Evolutionary conservation across 768 basidiomycete species (phyloP), one percentile per base, ranked within the genome.

Genomic region (Amanita polypyramis): DNA sequence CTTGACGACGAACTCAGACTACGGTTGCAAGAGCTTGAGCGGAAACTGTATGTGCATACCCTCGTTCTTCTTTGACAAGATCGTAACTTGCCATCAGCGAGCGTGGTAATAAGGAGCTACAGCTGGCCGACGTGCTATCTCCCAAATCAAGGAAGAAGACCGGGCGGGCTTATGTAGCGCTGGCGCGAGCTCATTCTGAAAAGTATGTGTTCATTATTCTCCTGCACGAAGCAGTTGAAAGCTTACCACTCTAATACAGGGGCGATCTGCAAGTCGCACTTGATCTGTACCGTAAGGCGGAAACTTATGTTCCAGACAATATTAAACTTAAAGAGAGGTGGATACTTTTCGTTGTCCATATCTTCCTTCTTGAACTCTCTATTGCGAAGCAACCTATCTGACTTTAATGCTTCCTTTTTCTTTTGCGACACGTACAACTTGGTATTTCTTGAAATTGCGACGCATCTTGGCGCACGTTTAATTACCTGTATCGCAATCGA

Each of bases 271-370:
- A 82, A 56, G 75, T 79, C 1, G 88, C 89, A 2, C 72, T 92
- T 33, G 83, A 87, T 47, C 74, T 91, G 12, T 92, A 90, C 60
- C 79, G 80, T 58, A 85, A 85, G 56, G 88, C 87, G 15, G 82
- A 83, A 61, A 72, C 73, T 4, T 90, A 89, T 54, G 85, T 89
- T 41, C 88, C 89, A n/a, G 83, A 88, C 50, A 91, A 92, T 58
- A 62, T 77, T 64, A 90, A 87, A 62, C 73, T 92, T 42, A 79
- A 81, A 75, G 85, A 86, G 73, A 85, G 89, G 89, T 90, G 74
- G 76, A 80, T 80, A 72, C 73, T 77, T 70, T 82, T 80, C 63
- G 65, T 82, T 63, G 63, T 80, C 60, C 68, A 79, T 63, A 74
- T 82, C 60, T 81, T 80, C 60, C 65, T 80, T 61, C 73, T 73